These are phyloP conservation scores for Fusarium coffeatum DNA, from an alignment of 2,329 filamentous ascomycete species.

Conservation along the genomic window DNA sequence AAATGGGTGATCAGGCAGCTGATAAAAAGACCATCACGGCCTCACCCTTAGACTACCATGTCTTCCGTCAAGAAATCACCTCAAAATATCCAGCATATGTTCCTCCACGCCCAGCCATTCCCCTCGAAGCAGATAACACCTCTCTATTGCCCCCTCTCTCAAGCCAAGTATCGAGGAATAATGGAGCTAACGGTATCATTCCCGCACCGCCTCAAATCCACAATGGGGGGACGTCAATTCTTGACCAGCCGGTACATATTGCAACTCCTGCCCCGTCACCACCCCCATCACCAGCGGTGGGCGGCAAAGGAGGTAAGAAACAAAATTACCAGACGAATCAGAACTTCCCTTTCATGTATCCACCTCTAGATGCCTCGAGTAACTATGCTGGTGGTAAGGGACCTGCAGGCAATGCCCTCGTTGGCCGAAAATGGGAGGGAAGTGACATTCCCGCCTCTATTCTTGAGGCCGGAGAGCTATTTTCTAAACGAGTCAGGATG, in stretches of 20 bases:
- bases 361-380: constrained; percentile 87
- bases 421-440: constrained; percentile 91
- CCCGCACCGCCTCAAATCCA: constrained; percentile 65
- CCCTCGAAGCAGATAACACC: constrained; percentile 89
- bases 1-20: constrained; percentile 68
- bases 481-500: constrained; percentile 89
- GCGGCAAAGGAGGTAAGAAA: constrained; percentile 95
- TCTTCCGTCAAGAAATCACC: constrained; percentile 95
- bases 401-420: constrained; percentile 77
- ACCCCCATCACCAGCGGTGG: constrained; percentile 86
- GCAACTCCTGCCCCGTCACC: constrained; percentile 97
- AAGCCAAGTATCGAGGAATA: constrained; percentile 74
- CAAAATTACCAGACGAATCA: constrained; percentile 99
- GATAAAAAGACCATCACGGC: constrained; percentile 87
- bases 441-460: constrained; percentile 94
- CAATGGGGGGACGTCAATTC: constrained; percentile 77
- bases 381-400: constrained; percentile 93
- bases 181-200: constrained; percentile 71
- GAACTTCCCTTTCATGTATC: constrained; percentile 97
- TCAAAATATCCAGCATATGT: constrained; percentile 98
- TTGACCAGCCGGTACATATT: constrained; percentile 96
- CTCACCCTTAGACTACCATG: constrained; percentile 94
- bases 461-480: constrained; percentile 91
- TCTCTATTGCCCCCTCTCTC: constrained; percentile 88
- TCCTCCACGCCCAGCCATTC: constrained; percentile 83